Percentiles rank a stretch among this genome's conserved stretches.
Evolutionary conservation across 148 eudicot species (phyloP).

Genomic region (Dysphania ambrosioides): DNA sequence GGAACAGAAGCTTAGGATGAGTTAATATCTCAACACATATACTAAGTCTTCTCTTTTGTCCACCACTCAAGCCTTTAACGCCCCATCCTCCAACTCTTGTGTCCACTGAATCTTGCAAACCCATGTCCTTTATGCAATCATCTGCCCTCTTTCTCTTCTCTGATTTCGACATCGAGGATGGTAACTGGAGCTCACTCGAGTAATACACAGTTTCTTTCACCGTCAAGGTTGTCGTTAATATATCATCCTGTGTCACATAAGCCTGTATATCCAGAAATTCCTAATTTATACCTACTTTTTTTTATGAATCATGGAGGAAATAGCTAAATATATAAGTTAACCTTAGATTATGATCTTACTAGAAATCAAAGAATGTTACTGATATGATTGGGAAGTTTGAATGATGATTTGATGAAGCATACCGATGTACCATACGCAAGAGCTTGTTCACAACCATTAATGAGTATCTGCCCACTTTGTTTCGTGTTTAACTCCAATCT

Average conservation of each 20-base stretch:
- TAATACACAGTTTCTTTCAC: slow-evolving; percentile 33
- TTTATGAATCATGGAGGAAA: background rate
- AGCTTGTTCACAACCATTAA: slow-evolving; percentile 44
- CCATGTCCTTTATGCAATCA: slow-evolving; percentile 33
- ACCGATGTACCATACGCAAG: slow-evolving; percentile 69
- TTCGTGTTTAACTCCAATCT: slow-evolving; percentile 38
- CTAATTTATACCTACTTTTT: too few species aligned
- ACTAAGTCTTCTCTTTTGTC: slow-evolving; percentile 37
- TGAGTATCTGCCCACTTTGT: slow-evolving; percentile 46
- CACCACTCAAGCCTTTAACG: slow-evolving; percentile 35
- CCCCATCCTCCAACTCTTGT: slow-evolving; percentile 38
- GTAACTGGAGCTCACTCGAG: slow-evolving; percentile 34
- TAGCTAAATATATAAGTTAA: background rate
- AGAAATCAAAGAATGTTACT: background rate
- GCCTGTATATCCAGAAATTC: too few species aligned
- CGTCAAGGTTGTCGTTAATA: slow-evolving; percentile 30
- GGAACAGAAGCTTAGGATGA: slow-evolving; percentile 32
- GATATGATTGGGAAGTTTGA: background rate
- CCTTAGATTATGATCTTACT: background rate
- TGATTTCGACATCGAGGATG: slow-evolving; percentile 20
- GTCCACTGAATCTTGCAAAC: slow-evolving; percentile 30
- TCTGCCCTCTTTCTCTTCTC: slow-evolving; percentile 31
- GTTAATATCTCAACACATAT: slow-evolving; percentile 36
- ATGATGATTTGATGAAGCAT: background rate
- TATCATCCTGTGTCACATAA: slow-evolving; percentile 41